These are phyloP conservation scores for Lactarius evosmus DNA, from an alignment of 768 basidiomycete species.

Conservation along the genomic window DNA sequence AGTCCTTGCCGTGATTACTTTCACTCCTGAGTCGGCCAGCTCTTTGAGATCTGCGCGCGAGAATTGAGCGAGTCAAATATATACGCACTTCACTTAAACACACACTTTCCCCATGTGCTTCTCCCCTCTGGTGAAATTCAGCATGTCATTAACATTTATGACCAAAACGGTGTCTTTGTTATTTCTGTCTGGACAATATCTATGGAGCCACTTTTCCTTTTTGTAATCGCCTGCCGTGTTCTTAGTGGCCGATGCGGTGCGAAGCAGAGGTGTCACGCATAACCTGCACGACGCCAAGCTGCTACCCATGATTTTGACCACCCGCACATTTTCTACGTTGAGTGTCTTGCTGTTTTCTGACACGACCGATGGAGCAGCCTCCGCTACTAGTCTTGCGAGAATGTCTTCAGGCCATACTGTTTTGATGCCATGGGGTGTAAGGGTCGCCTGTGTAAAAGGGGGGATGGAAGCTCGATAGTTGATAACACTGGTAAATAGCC, in stretches of 20 bases:
- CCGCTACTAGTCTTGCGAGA: constrained; percentile 80
- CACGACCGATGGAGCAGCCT: constrained; percentile 92
- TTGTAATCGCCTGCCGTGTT: constrained; percentile 64
- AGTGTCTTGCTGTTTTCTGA: constrained; percentile 84
- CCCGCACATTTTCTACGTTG: constrained; percentile 97
- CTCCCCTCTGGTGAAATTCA: constrained; percentile 94
- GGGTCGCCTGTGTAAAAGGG: constrained; percentile 63
- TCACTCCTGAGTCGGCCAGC: constrained; percentile 93
- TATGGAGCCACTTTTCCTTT: constrained; percentile 92
- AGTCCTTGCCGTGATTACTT: constrained; percentile 92
- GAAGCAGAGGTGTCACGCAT: constrained; percentile 46
- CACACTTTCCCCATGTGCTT: constrained; percentile 87
- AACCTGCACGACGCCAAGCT: constrained; percentile 88
- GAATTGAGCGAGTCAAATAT: constrained; percentile 10
- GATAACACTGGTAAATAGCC: constrained; percentile 56
- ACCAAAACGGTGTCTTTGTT: constrained; percentile 96
- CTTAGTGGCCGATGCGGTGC: background rate
- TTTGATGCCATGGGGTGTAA: constrained; percentile 92
- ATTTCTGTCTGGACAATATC: constrained; percentile 98
- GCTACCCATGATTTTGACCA: constrained; percentile 98
- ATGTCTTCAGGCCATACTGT: constrained; percentile 93
- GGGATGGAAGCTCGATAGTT: constrained; percentile 64
- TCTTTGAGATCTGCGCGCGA: constrained; percentile 80
- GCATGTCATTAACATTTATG: constrained; percentile 93
- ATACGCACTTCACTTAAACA: background rate